These are phyloP conservation scores for Colletotrichum magnum DNA, from an alignment of 2,329 filamentous ascomycete genomes.

Conservation along the genomic window DNA sequence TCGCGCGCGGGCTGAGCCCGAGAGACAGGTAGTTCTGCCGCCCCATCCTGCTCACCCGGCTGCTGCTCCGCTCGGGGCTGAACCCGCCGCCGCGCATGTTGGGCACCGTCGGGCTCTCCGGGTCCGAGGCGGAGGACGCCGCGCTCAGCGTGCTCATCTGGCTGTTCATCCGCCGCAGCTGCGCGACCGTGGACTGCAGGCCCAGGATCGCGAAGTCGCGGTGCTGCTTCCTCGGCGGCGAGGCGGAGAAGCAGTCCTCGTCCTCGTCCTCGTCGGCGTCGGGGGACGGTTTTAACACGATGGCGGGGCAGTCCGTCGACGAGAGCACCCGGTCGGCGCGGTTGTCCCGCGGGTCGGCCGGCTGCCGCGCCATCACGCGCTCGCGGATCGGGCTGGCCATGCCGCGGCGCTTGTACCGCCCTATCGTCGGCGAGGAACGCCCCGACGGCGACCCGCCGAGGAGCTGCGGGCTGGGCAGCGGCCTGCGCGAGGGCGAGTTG, in stretches of 20 bases:
- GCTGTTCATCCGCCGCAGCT: slow-evolving; percentile 72
- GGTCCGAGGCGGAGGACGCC: slow-evolving; percentile 53
- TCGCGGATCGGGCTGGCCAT: slow-evolving; percentile 26
- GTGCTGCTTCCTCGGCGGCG: slow-evolving; percentile 9
- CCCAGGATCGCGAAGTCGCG: slow-evolving; percentile 32
- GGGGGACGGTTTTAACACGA: slow-evolving; percentile 22
- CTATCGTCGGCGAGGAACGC: slow-evolving; percentile 16
- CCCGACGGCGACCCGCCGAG: not conserved
- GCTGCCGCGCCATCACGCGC: slow-evolving; percentile 4
- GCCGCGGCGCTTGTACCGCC: slow-evolving; percentile 23
- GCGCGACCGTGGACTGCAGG: slow-evolving; percentile 56
- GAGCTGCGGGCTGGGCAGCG: slow-evolving; percentile 16
- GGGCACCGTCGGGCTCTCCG: slow-evolving; percentile 57
- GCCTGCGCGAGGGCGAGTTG: slow-evolving; percentile 11
- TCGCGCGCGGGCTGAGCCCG: slow-evolving; percentile 43
- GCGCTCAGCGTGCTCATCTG: slow-evolving; percentile 61
- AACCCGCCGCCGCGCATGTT: slow-evolving; percentile 55
- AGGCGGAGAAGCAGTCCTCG: not conserved
- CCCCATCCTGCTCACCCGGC: slow-evolving; percentile 50
- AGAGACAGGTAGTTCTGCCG: slow-evolving; percentile 60
- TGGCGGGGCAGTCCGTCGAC: slow-evolving; percentile 12
- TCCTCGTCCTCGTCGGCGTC: too few species aligned
- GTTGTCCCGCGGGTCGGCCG: not conserved
- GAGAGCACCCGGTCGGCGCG: slow-evolving; percentile 14
- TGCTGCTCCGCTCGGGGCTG: slow-evolving; percentile 52